phyloP scores from a whole-genome alignment of 2,329 filamentous ascomycete genomes.

The Myriangium duriaei region DNA sequence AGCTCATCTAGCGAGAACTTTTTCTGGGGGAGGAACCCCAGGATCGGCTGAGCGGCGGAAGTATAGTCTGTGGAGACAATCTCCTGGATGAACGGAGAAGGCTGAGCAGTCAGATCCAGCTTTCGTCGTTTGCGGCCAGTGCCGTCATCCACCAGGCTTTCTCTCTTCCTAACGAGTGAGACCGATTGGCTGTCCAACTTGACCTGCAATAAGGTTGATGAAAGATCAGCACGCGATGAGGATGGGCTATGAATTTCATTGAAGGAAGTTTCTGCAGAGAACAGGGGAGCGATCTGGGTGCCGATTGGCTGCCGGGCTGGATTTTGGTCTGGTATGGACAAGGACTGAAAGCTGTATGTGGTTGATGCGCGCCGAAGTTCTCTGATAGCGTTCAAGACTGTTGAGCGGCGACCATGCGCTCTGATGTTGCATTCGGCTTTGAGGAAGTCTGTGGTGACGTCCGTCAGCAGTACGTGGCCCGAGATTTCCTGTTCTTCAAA shows the following conservation, averaged over 20 bases:
- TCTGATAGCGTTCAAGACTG: constrained; percentile 45
- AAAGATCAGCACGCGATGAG: too few species aligned
- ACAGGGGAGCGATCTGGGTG: too few species aligned
- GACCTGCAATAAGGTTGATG: too few species aligned
- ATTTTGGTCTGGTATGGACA: neutral
- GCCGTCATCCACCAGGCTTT: constrained; percentile 18
- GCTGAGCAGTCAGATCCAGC: constrained; percentile 15
- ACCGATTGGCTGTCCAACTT: too few species aligned
- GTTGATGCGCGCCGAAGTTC: constrained; percentile 32
- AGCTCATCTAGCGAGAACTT: constrained; percentile 20
- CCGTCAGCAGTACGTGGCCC: constrained; percentile 50
- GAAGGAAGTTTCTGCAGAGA: too few species aligned
- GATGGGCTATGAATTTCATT: neutral
- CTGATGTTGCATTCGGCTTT: constrained; percentile 46
- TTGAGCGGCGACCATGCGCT: constrained; percentile 44
- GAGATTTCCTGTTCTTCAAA: constrained; percentile 53
- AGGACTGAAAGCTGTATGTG: neutral
- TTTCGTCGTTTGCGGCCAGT: constrained; percentile 24
- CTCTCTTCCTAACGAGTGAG: constrained; percentile 10
- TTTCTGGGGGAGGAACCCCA: constrained; percentile 14
- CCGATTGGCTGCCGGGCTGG: neutral
- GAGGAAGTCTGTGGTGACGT: constrained; percentile 37
- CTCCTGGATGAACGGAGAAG: neutral
- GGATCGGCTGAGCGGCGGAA: too few species aligned
- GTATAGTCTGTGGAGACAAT: neutral